A percentile compares a stretch with the other conserved stretches of the same genome.
Conservation (phyloP, 1,284 basidiomycete genomes). For the Somion occarium region DNA sequence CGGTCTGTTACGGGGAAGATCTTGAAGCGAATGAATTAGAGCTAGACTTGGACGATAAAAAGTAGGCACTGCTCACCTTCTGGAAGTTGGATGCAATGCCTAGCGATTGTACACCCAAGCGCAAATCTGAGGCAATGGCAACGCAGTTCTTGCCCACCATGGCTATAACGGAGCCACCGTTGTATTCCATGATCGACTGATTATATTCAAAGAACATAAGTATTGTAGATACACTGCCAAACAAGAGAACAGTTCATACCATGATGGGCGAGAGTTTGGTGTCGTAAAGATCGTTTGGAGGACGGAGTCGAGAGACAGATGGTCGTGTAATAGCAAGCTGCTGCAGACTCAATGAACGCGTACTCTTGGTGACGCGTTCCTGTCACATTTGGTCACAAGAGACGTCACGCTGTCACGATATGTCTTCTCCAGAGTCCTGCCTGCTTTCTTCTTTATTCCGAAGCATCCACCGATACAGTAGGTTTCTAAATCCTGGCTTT, state of each 20-base stretch:
- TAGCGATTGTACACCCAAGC: slow-evolving; percentile 87
- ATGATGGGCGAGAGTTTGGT: slow-evolving; percentile 9
- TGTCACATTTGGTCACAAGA: not conserved
- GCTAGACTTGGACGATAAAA: not conserved
- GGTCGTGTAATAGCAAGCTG: slow-evolving; percentile 5
- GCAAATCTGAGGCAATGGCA: slow-evolving; percentile 94
- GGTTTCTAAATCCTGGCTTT: too few species aligned
- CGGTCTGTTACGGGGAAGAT: slow-evolving; percentile 94
- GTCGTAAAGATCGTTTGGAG: not conserved
- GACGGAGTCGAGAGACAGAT: slow-evolving; percentile 1
- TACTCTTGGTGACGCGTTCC: slow-evolving; percentile 15
- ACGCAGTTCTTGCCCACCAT: slow-evolving; percentile 99
- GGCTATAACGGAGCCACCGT: slow-evolving; percentile 97
- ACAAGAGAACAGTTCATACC: slow-evolving; percentile 8
- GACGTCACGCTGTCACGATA: too few species aligned
- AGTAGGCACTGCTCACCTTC: slow-evolving; percentile 54
- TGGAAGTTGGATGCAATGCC: slow-evolving; percentile 92
- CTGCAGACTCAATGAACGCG: slow-evolving; percentile 10
- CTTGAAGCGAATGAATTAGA: slow-evolving; percentile 34
- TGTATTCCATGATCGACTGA: slow-evolving; percentile 83
- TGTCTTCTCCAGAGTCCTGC: too few species aligned
- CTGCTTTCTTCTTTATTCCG: too few species aligned
- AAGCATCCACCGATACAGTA: too few species aligned
- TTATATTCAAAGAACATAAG: too few species aligned
- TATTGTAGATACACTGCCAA: too few species aligned